A percentile compares a stretch with the other conserved stretches of the same genome.
phyloP scores from a whole-genome alignment of 306 rosid genomes.

The Rosa multiflora region DNA sequence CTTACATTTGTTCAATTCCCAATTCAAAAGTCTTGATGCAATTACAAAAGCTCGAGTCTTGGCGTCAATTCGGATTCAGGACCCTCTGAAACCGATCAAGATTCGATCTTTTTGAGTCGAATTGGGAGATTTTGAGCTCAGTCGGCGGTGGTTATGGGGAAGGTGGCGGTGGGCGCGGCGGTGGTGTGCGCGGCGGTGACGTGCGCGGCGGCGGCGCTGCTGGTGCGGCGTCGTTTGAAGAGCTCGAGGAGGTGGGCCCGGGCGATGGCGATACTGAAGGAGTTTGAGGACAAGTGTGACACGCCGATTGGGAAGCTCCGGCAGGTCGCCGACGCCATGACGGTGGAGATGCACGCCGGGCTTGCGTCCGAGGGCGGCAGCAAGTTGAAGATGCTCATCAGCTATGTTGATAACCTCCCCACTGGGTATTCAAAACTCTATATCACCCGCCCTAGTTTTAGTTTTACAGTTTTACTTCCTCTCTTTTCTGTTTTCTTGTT shows the following conservation, averaged over 20 bases:
- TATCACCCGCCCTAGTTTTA: not conserved
- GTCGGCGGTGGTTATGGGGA: conserved; percentile 51
- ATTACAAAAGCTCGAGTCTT: not conserved
- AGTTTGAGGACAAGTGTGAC: conserved; percentile 62
- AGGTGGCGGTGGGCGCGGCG: conserved; percentile 60
- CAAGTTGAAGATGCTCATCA: conserved; percentile 95
- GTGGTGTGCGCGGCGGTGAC: conserved; percentile 70
- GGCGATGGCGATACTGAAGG: conserved; percentile 52
- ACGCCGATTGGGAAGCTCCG: conserved; percentile 68
- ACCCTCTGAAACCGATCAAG: conserved; percentile 5
- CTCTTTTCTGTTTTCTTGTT: not conserved
- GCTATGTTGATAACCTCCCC: conserved; percentile 90
- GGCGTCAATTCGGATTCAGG: not conserved
- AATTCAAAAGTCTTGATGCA: not conserved
- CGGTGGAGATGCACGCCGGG: conserved; percentile 95
- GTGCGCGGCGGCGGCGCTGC: conserved; percentile 81
- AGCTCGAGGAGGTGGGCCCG: conserved; percentile 59
- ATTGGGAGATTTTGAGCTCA: not conserved
- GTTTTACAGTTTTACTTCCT: not conserved
- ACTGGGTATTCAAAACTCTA: conserved; percentile 52
- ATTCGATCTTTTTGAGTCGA: not conserved
- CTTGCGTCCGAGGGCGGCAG: conserved; percentile 95
- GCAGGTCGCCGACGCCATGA: conserved; percentile 84
- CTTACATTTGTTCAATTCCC: not conserved
- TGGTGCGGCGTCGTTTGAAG: conserved; percentile 48